Percentiles rank a stretch among this genome's conserved stretches.
phyloP scores from a whole-genome alignment of 768 basidiomycete species.

The Pholiota conissans region DNA sequence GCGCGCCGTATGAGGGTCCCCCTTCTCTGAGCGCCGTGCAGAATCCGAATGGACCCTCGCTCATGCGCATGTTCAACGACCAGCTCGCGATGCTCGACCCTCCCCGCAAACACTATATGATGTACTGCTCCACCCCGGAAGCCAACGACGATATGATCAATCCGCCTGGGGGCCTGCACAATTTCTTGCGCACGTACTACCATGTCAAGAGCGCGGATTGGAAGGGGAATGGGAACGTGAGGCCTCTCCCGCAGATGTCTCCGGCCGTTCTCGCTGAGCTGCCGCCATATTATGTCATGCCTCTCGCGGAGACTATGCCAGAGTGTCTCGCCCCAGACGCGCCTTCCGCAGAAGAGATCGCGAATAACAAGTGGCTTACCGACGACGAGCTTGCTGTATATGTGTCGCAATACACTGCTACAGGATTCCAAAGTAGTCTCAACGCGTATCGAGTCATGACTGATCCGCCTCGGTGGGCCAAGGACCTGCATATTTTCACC shows the following conservation, averaged over 20 bases:
- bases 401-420: conserved; percentile 45
- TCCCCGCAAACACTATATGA: conserved; percentile 58
- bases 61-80: conserved; percentile 15
- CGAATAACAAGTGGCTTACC: conserved; percentile 42
- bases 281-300: conserved; percentile 67
- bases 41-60: conserved; percentile 10
- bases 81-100: conserved; percentile 41
- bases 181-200: conserved; percentile 54
- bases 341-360: conserved; percentile 30
- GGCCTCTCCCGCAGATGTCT: conserved; percentile 35
- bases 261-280: conserved; percentile 37
- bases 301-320: conserved; percentile 51
- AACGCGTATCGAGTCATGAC: conserved; percentile 52
- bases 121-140: conserved; percentile 46
- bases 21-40: conserved; percentile 27
- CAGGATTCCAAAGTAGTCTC: conserved; percentile 65
- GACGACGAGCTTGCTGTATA: conserved; percentile 51
- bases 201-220: conserved; percentile 63
- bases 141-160: conserved; percentile 47
- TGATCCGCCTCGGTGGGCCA: conserved; percentile 30
- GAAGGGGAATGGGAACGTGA: conserved; percentile 33
- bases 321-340: conserved; percentile 37
- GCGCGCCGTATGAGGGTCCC: conserved; percentile 52
- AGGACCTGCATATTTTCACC: conserved; percentile 44
- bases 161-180: conserved; percentile 43